Conservation (phyloP, 202 grass and related monocot species). For the Zoysia matrella region DNA sequence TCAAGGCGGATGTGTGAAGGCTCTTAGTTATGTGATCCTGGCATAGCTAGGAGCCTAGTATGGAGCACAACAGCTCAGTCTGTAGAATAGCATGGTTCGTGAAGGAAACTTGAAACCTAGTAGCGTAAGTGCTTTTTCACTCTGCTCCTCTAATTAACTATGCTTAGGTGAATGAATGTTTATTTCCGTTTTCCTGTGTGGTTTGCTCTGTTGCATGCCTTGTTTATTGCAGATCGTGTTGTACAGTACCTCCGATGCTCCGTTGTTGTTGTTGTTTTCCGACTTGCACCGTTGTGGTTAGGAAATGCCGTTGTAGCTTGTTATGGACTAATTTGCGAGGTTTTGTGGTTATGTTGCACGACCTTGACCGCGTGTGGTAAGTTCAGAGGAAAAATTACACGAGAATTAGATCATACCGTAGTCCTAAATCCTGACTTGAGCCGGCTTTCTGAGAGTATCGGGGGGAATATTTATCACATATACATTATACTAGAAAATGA, state of each 20-base stretch:
- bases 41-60: constrained; percentile 26
- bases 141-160: not conserved
- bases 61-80: not conserved
- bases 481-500: not conserved
- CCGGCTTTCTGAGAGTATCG: no score
- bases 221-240: not conserved
- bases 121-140: not conserved
- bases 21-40: constrained; percentile 21
- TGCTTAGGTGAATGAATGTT: not conserved
- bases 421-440: not conserved
- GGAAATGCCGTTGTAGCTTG: not conserved
- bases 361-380: not conserved
- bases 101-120: constrained; percentile 22
- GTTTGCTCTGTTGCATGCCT: not conserved
- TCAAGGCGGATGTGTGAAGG: not conserved
- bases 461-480: not conserved
- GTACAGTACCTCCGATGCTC: not conserved
- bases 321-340: not conserved
- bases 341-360: not conserved
- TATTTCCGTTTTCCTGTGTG: not conserved
- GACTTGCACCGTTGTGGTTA: not conserved
- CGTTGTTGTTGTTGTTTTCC: no score
- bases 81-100: not conserved
- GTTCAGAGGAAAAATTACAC: not conserved
- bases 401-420: not conserved